Conservation (phyloP, 2,329 filamentous ascomycete species). For the Cercospora citrullina region DNA sequence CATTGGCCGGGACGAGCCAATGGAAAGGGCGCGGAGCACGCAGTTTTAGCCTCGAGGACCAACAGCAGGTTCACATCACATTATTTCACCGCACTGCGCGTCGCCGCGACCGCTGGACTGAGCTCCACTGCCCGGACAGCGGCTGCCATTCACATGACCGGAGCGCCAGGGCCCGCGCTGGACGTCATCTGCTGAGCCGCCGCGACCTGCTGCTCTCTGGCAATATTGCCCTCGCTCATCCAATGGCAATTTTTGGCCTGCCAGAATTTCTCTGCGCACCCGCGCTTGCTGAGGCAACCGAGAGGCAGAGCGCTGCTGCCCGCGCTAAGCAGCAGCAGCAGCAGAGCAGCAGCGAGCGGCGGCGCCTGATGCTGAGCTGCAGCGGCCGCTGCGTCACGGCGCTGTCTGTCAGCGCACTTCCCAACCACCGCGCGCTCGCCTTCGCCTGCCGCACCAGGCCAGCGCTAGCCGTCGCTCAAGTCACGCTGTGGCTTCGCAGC, state of each 20-base stretch:
- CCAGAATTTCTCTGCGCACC: slow-evolving; percentile 24
- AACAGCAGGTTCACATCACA: slow-evolving; percentile 25
- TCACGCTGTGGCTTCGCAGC: slow-evolving; percentile 23
- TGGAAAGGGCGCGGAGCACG: slow-evolving; percentile 12
- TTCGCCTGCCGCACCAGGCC: slow-evolving; percentile 23
- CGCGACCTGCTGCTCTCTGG: slow-evolving; percentile 10
- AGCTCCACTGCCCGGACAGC: slow-evolving; percentile 22
- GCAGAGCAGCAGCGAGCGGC: slow-evolving; percentile 14
- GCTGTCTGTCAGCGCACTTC: slow-evolving; percentile 24
- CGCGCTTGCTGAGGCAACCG: slow-evolving; percentile 20
- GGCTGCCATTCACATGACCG: slow-evolving; percentile 26
- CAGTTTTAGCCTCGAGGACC: slow-evolving; percentile 20
- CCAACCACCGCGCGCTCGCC: slow-evolving; percentile 24
- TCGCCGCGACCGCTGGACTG: slow-evolving; percentile 17
- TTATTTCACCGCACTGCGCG: slow-evolving; percentile 23
- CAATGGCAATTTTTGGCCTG: slow-evolving; percentile 29
- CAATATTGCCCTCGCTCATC: slow-evolving; percentile 22
- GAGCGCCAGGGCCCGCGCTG: slow-evolving; percentile 10
- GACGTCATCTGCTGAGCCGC: slow-evolving; percentile 22
- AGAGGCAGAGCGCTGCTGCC: slow-evolving; percentile 16
- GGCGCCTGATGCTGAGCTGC: slow-evolving; percentile 2
- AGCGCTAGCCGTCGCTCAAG: slow-evolving; percentile 24
- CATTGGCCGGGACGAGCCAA: slow-evolving; percentile 23
- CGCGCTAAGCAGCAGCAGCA: slow-evolving; percentile 16
- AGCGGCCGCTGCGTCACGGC: slow-evolving; percentile 20